These are phyloP conservation scores for Plasmodium inui DNA, from an alignment of 169 alveolate species.

Conservation along the genomic window DNA sequence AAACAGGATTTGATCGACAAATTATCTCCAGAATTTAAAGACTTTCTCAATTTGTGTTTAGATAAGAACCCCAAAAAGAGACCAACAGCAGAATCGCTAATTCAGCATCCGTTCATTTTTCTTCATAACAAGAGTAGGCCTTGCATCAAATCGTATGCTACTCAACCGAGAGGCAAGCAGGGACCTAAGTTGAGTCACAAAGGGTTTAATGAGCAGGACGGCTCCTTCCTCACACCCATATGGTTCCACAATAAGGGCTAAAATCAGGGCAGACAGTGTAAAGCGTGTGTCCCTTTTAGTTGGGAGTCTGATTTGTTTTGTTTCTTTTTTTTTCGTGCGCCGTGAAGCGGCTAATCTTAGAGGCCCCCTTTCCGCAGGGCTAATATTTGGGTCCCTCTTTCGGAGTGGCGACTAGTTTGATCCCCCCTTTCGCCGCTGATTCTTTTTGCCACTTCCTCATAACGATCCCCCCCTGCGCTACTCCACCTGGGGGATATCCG, in stretches of 20 bases:
- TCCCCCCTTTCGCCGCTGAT: too few relatives aligned
- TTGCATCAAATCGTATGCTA: conserved; percentile 74
- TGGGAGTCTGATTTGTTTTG: background rate
- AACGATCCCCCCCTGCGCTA: background rate
- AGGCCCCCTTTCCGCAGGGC: too few relatives aligned
- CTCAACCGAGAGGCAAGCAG: conserved; percentile 78
- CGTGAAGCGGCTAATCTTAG: background rate
- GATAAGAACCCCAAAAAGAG: conserved; percentile 81
- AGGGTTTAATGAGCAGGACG: conserved; percentile 75
- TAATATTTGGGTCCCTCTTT: background rate
- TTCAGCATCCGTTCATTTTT: conserved; percentile 83
- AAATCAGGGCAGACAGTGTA: background rate
- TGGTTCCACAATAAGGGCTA: conserved; percentile 68
- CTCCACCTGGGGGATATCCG: background rate
- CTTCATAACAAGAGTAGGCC: conserved; percentile 79
- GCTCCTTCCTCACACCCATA: conserved; percentile 60
- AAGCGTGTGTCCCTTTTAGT: background rate
- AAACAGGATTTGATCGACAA: conserved; percentile 66
- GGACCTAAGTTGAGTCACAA: conserved; percentile 60
- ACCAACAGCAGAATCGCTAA: conserved; percentile 78
- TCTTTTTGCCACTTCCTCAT: too few relatives aligned
- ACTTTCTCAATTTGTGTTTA: conserved; percentile 81
- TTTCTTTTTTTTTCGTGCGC: background rate
- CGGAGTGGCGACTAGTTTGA: too few relatives aligned
- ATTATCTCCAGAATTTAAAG: conserved; percentile 78